Percentiles rank a stretch among this genome's conserved stretches.
phyloP scores from a whole-genome alignment of 768 basidiomycete species.

The Boletus eberwhitei region DNA sequence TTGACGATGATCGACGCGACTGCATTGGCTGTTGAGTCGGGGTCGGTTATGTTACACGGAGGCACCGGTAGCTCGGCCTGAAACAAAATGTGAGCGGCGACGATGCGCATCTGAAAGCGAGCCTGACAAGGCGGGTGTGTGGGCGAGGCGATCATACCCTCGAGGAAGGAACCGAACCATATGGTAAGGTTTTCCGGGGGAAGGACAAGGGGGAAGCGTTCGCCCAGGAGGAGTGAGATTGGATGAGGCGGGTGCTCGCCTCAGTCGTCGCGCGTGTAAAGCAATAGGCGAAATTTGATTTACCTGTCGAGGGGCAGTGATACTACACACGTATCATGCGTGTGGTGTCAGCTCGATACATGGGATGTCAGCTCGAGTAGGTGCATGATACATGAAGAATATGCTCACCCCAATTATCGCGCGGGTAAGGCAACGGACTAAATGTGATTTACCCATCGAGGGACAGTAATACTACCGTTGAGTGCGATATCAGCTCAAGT shows the following conservation, averaged over 20 bases:
- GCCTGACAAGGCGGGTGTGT: slow-evolving; percentile 21
- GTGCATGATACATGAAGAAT: too few species aligned
- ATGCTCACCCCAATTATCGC: too few species aligned
- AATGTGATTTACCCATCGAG: too few species aligned
- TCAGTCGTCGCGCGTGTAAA: too few species aligned
- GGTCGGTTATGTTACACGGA: slow-evolving; percentile 3
- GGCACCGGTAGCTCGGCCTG: slow-evolving; percentile 35
- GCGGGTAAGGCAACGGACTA: too few species aligned
- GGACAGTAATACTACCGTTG: too few species aligned
- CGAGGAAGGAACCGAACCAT: slow-evolving; percentile 34
- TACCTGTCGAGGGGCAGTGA: too few species aligned
- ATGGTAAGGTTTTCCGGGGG: slow-evolving; percentile 33
- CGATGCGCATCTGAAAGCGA: slow-evolving; percentile 35
- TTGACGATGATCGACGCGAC: slow-evolving; percentile 37
- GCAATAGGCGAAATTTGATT: too few species aligned
- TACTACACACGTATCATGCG: too few species aligned
- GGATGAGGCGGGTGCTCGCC: slow-evolving; percentile 36
- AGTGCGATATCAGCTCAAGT: too few species aligned
- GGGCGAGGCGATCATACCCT: slow-evolving; percentile 2
- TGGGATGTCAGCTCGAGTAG: too few species aligned
- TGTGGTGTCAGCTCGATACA: too few species aligned
- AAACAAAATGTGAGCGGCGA: slow-evolving; percentile 34
- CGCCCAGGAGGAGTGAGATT: slow-evolving; percentile 65
- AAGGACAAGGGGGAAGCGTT: slow-evolving; percentile 42
- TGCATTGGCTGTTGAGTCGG: background rate